Base-by-base conservation (phyloP, 2,329 filamentous ascomycete genomes). In the Paecilomyces sp. region DNA sequence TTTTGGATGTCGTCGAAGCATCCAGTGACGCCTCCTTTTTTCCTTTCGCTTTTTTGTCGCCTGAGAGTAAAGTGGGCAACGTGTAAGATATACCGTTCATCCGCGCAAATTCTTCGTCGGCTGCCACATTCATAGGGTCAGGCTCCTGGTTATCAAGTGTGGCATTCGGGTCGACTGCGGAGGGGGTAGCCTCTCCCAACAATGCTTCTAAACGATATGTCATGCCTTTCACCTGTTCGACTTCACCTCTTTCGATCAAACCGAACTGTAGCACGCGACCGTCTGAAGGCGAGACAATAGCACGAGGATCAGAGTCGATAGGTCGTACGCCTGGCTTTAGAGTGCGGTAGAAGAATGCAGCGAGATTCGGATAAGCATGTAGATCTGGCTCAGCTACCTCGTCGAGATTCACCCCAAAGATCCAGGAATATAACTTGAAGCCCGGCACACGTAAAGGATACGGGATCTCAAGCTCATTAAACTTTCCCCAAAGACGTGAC, bases 171-270 rank as follows among this genome's bases (percentile, higher is more conserved):
- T 76, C 74, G 12, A 74, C 70, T 30, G 75, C 68, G 9, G 71
- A 69, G 59, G 60, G 83, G 72, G 67, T 88, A 75, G 76, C 84
- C 64, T 73, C 74, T 65, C 94, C 94, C 1, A 99, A 83, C 1
- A 99, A 83, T 7, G 94, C 92, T 72, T 99, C 94, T 58, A 99
- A 84, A 65, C 88, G 96, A 77, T 99, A 99, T 0, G 94, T 99
- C 83, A 99, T 94, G 61, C 94, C 94, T 77, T 99, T 99, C 64
- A 99, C 93, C 77, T 99, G 94, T 74, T 99, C 94, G 52, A 99
- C 95, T 70, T 97, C 91, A 55, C 93, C 92, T 68, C 92, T 87
- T 69, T 95, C 89, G 60, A 99, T 97, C 67, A 87, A 87, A 11
- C 94, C 94, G 67, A 92, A 97, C 68, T 97, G 93, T 28, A 99